Conservation (phyloP, 331 rosid genomes). For the Quercus tomentella region DNA sequence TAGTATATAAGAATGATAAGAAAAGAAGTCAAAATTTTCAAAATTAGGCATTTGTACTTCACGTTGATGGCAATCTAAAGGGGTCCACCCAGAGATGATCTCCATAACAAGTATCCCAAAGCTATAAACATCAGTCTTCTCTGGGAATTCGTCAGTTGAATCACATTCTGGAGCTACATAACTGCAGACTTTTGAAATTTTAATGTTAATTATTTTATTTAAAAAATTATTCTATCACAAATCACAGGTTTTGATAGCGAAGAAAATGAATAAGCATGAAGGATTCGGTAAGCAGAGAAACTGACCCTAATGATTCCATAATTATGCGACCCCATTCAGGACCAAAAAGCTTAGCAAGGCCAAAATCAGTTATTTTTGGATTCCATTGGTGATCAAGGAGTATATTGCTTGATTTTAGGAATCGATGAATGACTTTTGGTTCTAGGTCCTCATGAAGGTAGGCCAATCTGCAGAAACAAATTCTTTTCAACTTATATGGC, state of each 20-base stretch:
- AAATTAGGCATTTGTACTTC: conserved; percentile 34
- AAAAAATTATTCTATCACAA: background rate
- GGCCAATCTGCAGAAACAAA: conserved; percentile 48
- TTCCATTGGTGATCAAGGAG: conserved; percentile 58
- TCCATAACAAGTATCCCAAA: conserved; percentile 71
- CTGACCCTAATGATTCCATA: conserved; percentile 45
- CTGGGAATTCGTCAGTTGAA: conserved; percentile 18
- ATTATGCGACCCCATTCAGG: conserved; percentile 24
- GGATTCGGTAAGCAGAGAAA: conserved; percentile 1
- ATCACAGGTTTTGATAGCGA: background rate
- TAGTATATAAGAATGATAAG: background rate
- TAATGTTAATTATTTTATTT: background rate
- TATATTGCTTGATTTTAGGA: conserved; percentile 46
- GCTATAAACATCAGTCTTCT: conserved; percentile 49
- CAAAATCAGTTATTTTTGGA: conserved; percentile 56
- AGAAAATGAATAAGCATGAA: background rate
- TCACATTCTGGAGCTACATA: conserved; percentile 26
- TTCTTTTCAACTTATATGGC: background rate
- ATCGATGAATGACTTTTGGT: conserved; percentile 54
- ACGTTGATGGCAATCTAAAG: conserved; percentile 21
- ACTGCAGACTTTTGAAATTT: conserved; percentile 27
- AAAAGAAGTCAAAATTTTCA: background rate
- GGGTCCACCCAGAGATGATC: conserved; percentile 52
- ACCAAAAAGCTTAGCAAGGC: conserved; percentile 38
- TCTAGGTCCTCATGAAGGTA: conserved; percentile 68